Percentiles rank a stretch among this genome's conserved stretches.
phyloP scores from a whole-genome alignment of 768 basidiomycete species.

The Macrolepiota albuminosa region DNA sequence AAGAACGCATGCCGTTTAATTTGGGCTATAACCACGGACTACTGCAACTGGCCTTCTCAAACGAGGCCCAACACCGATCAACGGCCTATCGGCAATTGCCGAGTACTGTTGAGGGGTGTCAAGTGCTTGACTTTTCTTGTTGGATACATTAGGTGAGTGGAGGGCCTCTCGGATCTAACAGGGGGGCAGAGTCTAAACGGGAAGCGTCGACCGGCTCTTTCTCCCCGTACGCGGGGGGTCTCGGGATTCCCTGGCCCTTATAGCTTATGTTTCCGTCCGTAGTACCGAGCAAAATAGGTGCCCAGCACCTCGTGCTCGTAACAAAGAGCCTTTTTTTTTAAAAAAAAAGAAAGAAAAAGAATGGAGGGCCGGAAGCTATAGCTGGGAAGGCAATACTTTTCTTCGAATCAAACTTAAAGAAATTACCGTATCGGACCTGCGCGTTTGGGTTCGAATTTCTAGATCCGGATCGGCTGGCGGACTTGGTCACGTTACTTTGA shows the following conservation, averaged over 20 bases:
- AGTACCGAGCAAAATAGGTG: too few relatives aligned
- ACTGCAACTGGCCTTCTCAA: neutral
- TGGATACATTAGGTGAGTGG: neutral
- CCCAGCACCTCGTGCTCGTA: too few relatives aligned
- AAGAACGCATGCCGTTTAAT: neutral
- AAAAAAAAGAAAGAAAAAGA: too few relatives aligned
- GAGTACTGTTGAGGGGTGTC: neutral
- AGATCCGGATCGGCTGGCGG: neutral
- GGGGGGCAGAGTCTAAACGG: too few relatives aligned
- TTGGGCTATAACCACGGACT: neutral
- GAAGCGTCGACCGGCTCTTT: too few relatives aligned
- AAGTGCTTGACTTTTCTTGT: neutral
- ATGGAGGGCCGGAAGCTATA: neutral
- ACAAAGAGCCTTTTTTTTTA: too few relatives aligned
- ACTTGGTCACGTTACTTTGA: conserved; percentile 7
- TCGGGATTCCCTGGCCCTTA: too few relatives aligned
- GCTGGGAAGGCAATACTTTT: too few relatives aligned
- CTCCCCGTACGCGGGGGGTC: too few relatives aligned
- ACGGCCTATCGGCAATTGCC: neutral
- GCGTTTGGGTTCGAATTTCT: too few relatives aligned
- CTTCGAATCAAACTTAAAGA: neutral
- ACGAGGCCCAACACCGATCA: neutral
- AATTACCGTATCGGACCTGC: neutral
- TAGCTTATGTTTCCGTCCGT: too few relatives aligned
- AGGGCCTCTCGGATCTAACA: too few relatives aligned